These are phyloP conservation scores for Gamarada debralockiae DNA, from an alignment of 495 filamentous ascomycete genomes.

Conservation along the genomic window DNA sequence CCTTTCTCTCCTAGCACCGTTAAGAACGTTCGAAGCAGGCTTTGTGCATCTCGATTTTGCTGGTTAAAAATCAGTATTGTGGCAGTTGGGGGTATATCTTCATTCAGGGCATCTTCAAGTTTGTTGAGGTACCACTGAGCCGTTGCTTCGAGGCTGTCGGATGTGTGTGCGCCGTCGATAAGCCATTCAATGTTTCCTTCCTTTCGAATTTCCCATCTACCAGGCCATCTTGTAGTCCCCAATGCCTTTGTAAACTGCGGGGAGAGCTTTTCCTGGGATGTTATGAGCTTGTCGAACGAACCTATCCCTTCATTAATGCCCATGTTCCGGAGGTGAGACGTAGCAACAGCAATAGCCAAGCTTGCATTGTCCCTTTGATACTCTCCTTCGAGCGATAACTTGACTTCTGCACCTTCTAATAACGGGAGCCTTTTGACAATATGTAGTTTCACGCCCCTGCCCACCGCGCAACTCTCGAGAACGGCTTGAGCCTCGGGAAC, in stretches of 20 bases:
- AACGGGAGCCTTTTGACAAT: slow-evolving; percentile 3
- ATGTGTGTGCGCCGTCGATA: slow-evolving; percentile 88
- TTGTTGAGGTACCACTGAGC: slow-evolving; percentile 69
- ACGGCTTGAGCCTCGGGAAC: slow-evolving; percentile 60
- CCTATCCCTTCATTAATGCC: slow-evolving; percentile 79
- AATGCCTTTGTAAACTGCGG: slow-evolving; percentile 32
- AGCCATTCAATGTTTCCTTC: slow-evolving; percentile 61
- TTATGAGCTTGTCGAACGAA: slow-evolving; percentile 32
- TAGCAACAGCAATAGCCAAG: slow-evolving; percentile 71
- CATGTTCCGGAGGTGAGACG: slow-evolving; percentile 54
- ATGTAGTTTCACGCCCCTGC: slow-evolving; percentile 46
- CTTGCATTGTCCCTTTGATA: slow-evolving; percentile 89
- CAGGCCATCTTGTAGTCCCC: slow-evolving; percentile 37
- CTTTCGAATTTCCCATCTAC: slow-evolving; percentile 43
- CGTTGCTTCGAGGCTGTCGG: slow-evolving; percentile 77
- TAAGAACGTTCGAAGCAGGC: slow-evolving; percentile 50
- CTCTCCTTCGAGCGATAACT: slow-evolving; percentile 64
- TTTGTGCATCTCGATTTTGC: slow-evolving; percentile 69
- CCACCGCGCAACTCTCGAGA: slow-evolving; percentile 62
- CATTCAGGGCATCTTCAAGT: slow-evolving; percentile 65
- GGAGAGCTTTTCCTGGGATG: neutral
- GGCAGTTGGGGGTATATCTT: slow-evolving; percentile 41
- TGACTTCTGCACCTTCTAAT: slow-evolving; percentile 31
- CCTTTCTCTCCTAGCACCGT: slow-evolving; percentile 19
- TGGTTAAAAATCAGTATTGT: slow-evolving; percentile 87